A percentile compares a stretch with the other conserved stretches of the same genome.
These are phyloP conservation scores for Diaporthe sp. DNA, from an alignment of 2,329 filamentous ascomycete genomes.

Conservation along the genomic window DNA sequence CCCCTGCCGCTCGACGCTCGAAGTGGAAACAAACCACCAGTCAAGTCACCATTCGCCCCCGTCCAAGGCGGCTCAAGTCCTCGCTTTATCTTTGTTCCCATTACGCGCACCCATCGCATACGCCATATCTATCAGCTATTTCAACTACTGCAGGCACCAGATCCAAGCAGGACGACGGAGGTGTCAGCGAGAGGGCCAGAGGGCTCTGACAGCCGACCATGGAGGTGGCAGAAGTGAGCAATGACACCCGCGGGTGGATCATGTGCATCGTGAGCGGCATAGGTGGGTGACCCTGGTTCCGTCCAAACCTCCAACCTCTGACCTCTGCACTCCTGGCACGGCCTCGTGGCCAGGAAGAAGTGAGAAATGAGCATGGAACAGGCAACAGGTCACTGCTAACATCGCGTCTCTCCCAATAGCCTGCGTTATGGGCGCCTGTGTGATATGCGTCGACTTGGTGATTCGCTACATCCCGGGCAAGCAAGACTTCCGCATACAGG, in stretches of 20 bases:
- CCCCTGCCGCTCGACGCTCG: neutral
- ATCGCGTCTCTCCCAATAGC: slow-evolving; percentile 54
- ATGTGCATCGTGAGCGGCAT: slow-evolving; percentile 87
- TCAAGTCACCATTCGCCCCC: neutral
- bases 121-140: slow-evolving; percentile 29
- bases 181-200: slow-evolving; percentile 38
- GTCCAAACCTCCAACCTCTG: neutral
- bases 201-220: slow-evolving; percentile 51
- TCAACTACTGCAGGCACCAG: slow-evolving; percentile 40
- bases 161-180: slow-evolving; percentile 27
- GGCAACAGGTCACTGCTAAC: slow-evolving; percentile 1
- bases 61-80: neutral
- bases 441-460: slow-evolving; percentile 89
- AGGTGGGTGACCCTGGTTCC: slow-evolving; percentile 59
- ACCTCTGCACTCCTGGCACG: slow-evolving; percentile 6
- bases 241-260: slow-evolving; percentile 94
- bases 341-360: slow-evolving; percentile 8
- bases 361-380: neutral
- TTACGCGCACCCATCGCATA: slow-evolving; percentile 8
- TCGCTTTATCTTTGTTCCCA: slow-evolving; percentile 11
- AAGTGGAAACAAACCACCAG: neutral
- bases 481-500: slow-evolving; percentile 86
- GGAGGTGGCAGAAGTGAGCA: slow-evolving; percentile 66
- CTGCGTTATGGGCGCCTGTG: slow-evolving; percentile 80
- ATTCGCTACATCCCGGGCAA: slow-evolving; percentile 80